These are phyloP conservation scores for Colletotrichum phormii DNA, from an alignment of 2,329 filamentous ascomycete species.

Conservation along the genomic window DNA sequence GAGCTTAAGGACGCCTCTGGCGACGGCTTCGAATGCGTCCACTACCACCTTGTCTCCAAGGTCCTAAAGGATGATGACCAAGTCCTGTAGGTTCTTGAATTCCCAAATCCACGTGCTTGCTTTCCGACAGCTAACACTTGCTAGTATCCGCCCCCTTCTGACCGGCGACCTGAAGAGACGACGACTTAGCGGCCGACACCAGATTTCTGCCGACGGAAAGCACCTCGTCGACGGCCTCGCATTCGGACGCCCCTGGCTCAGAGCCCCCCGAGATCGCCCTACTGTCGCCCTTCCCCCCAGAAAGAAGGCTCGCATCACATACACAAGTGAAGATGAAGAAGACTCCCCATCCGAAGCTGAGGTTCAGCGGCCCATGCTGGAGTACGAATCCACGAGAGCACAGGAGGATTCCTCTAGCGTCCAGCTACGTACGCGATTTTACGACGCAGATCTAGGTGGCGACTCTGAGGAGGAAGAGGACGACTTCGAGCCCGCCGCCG, in stretches of 20 bases:
- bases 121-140: constrained; percentile 31
- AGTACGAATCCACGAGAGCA: constrained; percentile 35
- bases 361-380: constrained; percentile 41
- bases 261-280: constrained; percentile 70
- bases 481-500: constrained; percentile 30
- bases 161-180: constrained; percentile 80
- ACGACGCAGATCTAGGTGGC: constrained; percentile 44
- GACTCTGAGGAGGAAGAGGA: constrained; percentile 40
- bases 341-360: constrained; percentile 50
- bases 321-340: constrained; percentile 52
- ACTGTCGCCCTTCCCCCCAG: constrained; percentile 77
- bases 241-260: constrained; percentile 80
- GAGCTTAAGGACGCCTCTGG: constrained; percentile 70
- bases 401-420: constrained; percentile 40
- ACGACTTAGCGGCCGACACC: constrained; percentile 79
- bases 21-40: constrained; percentile 85
- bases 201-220: constrained; percentile 82
- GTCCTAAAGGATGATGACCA: constrained; percentile 87
- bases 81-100: constrained; percentile 69
- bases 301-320: constrained; percentile 71
- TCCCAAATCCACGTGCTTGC: background rate
- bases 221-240: constrained; percentile 88
- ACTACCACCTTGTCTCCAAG: constrained; percentile 79
- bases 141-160: constrained; percentile 81
- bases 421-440: constrained; percentile 45